Base-by-base conservation (phyloP, 805 yeast genomes). In the Myxozyma neotropica region DNA sequence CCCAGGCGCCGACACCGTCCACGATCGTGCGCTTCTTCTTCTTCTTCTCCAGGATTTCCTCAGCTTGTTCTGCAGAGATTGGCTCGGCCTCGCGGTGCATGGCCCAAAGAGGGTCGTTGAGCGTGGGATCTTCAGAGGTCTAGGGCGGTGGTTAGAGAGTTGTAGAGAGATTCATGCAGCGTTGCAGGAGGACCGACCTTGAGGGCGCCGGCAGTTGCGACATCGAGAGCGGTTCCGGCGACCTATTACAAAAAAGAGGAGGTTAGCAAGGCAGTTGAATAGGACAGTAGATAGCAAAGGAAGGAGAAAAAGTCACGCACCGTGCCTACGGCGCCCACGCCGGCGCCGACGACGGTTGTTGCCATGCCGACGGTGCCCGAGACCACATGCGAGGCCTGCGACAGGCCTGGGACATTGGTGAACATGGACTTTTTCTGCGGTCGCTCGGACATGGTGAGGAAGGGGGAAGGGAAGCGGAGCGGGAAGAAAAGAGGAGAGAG, bases 211-310 rank as follows among this genome's bases (percentile, higher is more conserved):
- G 50, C 3, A 7, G 63, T 59, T 10, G 63, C 63, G 33, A 51
- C 58, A 38, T 59, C 59, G 51, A 55, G 48, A 19, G 57, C 60
- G 6, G 58, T 55, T 45, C 60, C 63, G 23, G 63, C 63, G 43
- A 55, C 60, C 63, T 59, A 21, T 2, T 2, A 15, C n/a, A 21
- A 19, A 26, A 21, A 36, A 10, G n/a, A 33, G 17, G 36, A 31
- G 53, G n/a, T 46, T 17, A 29, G 10, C n/a, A 10, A 10, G 17
- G 44, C 21, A 36, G 5, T n/a, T 27, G 27, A 39, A 17, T 12
- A 23, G n/a, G 49, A 27, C 38, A 27, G 40, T 10, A 1, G 29
- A 29, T 23, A 6, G 29, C 4, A 15, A 3, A 35, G 21, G 36
- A 23, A 48, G n/a, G n/a, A n/a, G n/a, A n/a, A n/a, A n/a, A n/a